These are phyloP conservation scores for Globisporangium irregulare DNA, from an alignment of 352 stramenopile genomes.

Conservation along the genomic window DNA sequence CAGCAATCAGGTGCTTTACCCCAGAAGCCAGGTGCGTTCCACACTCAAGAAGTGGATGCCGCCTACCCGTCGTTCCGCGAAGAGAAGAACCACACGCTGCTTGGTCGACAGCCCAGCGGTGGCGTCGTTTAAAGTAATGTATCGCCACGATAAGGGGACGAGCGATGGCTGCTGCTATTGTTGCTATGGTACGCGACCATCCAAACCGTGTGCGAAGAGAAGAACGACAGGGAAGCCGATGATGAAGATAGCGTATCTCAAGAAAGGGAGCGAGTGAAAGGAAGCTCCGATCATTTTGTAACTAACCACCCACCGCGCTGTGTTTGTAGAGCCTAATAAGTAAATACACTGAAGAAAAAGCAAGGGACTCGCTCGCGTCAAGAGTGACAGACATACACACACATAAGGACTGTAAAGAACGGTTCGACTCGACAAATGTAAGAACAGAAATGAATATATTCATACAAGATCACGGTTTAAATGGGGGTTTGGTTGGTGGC, in stretches of 20 bases:
- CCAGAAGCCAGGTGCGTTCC: conserved; percentile 13
- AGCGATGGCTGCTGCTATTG: not conserved
- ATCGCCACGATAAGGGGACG: not conserved
- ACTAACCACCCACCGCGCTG: conserved; percentile 1
- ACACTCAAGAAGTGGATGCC: conserved; percentile 31
- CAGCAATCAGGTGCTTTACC: conserved; percentile 11
- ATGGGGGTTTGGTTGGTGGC: not conserved
- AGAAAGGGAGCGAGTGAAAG: conserved; percentile 1
- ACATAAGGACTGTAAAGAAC: not conserved
- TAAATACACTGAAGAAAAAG: conserved; percentile 11
- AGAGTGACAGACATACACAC: not conserved
- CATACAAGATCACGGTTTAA: conserved; percentile 16
- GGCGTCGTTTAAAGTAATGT: conserved; percentile 52
- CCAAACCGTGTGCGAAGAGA: not conserved
- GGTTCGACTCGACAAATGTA: conserved; percentile 8
- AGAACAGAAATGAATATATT: conserved; percentile 23
- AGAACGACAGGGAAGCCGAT: not conserved
- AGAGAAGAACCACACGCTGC: conserved; percentile 65
- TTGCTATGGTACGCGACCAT: not conserved
- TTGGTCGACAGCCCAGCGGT: conserved; percentile 58
- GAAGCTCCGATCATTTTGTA: conserved; percentile 14
- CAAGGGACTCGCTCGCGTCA: conserved; percentile 1
- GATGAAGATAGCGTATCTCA: conserved; percentile 5
- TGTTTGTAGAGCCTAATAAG: conserved; percentile 14
- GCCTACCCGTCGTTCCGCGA: conserved; percentile 65